Evolutionary conservation across 495 filamentous ascomycete genomes (phyloP).

Genomic region (Patellaria atrata): DNA sequence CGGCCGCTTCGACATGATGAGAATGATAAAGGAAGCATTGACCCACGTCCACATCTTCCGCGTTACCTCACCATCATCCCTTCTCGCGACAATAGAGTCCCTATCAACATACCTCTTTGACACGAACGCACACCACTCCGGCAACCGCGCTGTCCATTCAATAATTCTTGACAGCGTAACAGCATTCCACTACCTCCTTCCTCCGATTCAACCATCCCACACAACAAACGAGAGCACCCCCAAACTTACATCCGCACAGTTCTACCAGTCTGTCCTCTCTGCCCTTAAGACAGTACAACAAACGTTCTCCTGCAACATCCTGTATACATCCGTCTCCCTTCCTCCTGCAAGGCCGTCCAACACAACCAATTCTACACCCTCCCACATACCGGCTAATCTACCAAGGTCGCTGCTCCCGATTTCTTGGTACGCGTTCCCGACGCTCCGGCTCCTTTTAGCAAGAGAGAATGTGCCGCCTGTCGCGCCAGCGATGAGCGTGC

Average conservation of each 20-base stretch:
- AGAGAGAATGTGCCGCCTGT: constrained; percentile 37
- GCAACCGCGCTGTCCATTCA: constrained; percentile 32
- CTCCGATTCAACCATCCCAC: constrained; percentile 3
- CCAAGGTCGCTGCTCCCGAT: constrained; percentile 26
- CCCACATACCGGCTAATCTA: background rate
- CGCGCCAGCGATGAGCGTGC: constrained; percentile 35
- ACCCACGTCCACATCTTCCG: constrained; percentile 39
- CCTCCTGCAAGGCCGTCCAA: constrained; percentile 11
- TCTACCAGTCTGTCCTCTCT: constrained; percentile 1
- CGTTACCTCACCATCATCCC: constrained; percentile 36
- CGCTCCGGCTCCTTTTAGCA: constrained; percentile 34
- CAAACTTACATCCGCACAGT: constrained; percentile 1
- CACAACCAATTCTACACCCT: background rate
- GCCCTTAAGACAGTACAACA: too few species aligned
- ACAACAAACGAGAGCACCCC: background rate
- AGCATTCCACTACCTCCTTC: constrained; percentile 38
- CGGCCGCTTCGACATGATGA: constrained; percentile 1
- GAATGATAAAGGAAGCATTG: too few species aligned
- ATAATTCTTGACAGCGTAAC: constrained; percentile 40
- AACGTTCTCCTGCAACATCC: constrained; percentile 4
- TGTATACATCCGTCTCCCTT: constrained; percentile 4
- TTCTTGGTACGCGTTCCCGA: constrained; percentile 35
- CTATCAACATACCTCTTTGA: constrained; percentile 41
- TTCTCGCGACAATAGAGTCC: constrained; percentile 36
- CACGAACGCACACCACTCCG: constrained; percentile 33